Conservation (phyloP, 176 grass and related monocot genomes). For the Pontederia paniculata region DNA sequence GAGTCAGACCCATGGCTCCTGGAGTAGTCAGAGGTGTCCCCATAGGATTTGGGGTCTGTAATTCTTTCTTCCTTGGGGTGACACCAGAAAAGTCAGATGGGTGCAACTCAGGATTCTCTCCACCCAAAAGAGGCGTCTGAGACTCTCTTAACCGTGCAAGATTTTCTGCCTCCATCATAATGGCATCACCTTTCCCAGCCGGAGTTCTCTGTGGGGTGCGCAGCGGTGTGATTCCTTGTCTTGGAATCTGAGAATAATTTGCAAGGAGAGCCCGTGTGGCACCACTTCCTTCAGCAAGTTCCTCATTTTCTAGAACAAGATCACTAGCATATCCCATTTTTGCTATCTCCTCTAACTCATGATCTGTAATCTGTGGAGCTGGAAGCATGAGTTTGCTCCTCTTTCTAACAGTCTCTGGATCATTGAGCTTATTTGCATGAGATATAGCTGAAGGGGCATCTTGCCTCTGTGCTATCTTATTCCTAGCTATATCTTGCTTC, state of each 20-base stretch:
- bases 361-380: slow-evolving; percentile 87
- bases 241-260: slow-evolving; percentile 80
- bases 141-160: slow-evolving; percentile 82
- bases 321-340: slow-evolving; percentile 79
- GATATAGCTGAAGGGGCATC: slow-evolving; percentile 87
- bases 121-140: slow-evolving; percentile 85
- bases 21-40: slow-evolving; percentile 64
- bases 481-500: slow-evolving; percentile 82
- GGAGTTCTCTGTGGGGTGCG: slow-evolving; percentile 72
- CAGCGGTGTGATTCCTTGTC: slow-evolving; percentile 61
- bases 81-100: slow-evolving; percentile 89
- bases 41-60: slow-evolving; percentile 84
- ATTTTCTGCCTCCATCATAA: slow-evolving; percentile 99
- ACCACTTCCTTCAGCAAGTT: slow-evolving; percentile 60
- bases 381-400: slow-evolving; percentile 93
- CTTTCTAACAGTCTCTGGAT: slow-evolving; percentile 84
- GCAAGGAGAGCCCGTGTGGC: slow-evolving; percentile 74
- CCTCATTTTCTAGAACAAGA: slow-evolving; percentile 42
- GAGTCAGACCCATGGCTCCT: slow-evolving; percentile 49
- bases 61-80: slow-evolving; percentile 72
- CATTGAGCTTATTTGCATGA: slow-evolving; percentile 93
- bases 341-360: slow-evolving; percentile 86
- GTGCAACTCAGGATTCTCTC: slow-evolving; percentile 80
- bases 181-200: slow-evolving; percentile 75
- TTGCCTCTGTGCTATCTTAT: slow-evolving; percentile 80